Percentiles rank a stretch among this genome's conserved stretches.
These are phyloP conservation scores for Samsoniella hepiali DNA, from an alignment of 2,329 filamentous ascomycete species.

Conservation along the genomic window DNA sequence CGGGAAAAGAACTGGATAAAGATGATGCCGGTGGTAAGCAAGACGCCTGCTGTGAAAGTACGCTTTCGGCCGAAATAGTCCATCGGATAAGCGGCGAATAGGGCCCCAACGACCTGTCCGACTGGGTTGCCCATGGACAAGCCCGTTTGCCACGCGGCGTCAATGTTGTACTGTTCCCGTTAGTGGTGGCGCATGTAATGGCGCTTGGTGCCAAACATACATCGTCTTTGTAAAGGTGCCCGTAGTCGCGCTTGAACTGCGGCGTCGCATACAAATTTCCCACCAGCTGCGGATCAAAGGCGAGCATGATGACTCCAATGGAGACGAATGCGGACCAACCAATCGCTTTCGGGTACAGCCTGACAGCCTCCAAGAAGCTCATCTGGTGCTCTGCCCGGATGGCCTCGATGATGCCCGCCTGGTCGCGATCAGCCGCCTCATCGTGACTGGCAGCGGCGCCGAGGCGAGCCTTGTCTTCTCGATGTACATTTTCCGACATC, in stretches of 20 bases:
- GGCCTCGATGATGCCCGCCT: neutral
- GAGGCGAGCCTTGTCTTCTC: neutral
- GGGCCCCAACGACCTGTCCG: conserved; percentile 54
- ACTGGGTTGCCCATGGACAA: conserved; percentile 53
- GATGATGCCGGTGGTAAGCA: conserved; percentile 29
- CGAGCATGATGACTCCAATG: conserved; percentile 58
- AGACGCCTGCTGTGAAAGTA: conserved; percentile 50
- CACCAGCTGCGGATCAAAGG: conserved; percentile 63
- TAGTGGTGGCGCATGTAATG: neutral
- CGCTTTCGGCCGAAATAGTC: conserved; percentile 34
- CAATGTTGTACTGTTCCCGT: conserved; percentile 33
- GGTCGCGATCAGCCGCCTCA: neutral
- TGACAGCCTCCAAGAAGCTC: conserved; percentile 39
- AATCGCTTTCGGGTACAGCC: conserved; percentile 44
- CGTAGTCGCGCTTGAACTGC: conserved; percentile 56
- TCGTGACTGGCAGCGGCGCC: neutral
- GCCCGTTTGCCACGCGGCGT: conserved; percentile 45
- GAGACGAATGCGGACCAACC: conserved; percentile 59
- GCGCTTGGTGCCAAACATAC: conserved; percentile 20
- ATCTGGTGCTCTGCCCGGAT: conserved; percentile 34
- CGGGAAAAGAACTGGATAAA: conserved; percentile 34
- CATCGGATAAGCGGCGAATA: conserved; percentile 47
- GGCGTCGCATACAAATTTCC: conserved; percentile 60
- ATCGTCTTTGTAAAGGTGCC: conserved; percentile 45
- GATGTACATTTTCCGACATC: neutral